These are phyloP conservation scores for Stagonosporopsis cucurbitacearum DNA, from an alignment of 2,329 filamentous ascomycete genomes.

Conservation along the genomic window DNA sequence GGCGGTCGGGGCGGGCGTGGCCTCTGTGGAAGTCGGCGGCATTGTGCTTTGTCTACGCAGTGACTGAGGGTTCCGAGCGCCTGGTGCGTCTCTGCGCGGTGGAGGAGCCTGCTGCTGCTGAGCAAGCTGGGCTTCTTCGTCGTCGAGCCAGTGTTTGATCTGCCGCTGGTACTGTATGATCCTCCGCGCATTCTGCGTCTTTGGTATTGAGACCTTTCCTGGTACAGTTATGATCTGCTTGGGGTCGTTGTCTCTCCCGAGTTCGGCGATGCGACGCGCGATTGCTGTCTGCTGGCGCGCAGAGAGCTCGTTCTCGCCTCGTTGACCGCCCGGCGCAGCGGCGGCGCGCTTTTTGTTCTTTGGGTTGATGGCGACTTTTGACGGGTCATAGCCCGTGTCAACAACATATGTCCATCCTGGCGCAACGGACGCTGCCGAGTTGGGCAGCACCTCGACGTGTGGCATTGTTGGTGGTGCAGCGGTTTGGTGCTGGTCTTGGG, in stretches of 20 bases:
- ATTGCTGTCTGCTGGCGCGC: slow-evolving; percentile 85
- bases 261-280: slow-evolving; percentile 78
- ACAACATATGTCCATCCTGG: slow-evolving; percentile 94
- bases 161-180: slow-evolving; percentile 83
- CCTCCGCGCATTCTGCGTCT: slow-evolving; percentile 71
- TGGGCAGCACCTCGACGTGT: slow-evolving; percentile 82
- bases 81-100: slow-evolving; percentile 23
- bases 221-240: slow-evolving; percentile 54
- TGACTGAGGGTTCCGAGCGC: slow-evolving; percentile 22
- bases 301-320: slow-evolving; percentile 66
- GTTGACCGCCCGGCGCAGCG: slow-evolving; percentile 36
- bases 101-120: slow-evolving; percentile 46
- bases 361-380: slow-evolving; percentile 60
- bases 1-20: slow-evolving; percentile 29
- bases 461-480: slow-evolving; percentile 55
- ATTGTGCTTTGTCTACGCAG: slow-evolving; percentile 35
- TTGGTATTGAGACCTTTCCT: slow-evolving; percentile 45
- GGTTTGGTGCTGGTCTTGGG: not conserved
- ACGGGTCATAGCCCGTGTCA: slow-evolving; percentile 68
- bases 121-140: slow-evolving; percentile 74
- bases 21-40: slow-evolving; percentile 34
- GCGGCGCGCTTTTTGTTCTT: slow-evolving; percentile 72
- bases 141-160: slow-evolving; percentile 81
- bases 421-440: slow-evolving; percentile 69
- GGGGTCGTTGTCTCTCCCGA: slow-evolving; percentile 75